phyloP scores from a whole-genome alignment of 2,329 filamentous ascomycete genomes.

The Rhynchosporium agropyri region DNA sequence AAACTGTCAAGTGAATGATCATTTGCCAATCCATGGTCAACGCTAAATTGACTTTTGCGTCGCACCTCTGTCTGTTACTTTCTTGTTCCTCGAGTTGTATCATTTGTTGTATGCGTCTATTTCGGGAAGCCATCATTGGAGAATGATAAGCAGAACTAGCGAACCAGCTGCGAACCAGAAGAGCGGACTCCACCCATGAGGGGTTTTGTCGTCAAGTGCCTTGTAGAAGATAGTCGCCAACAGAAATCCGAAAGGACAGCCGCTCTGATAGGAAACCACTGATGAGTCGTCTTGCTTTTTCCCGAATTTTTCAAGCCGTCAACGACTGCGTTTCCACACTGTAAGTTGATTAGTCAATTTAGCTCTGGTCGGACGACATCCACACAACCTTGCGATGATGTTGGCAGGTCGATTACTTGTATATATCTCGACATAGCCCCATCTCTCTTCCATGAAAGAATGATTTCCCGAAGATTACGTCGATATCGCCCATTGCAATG shows the following conservation, averaged over 20 bases:
- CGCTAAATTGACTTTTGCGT: constrained; percentile 74
- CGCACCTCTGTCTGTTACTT: constrained; percentile 67
- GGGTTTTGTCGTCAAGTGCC: constrained; percentile 73
- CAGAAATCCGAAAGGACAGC: constrained; percentile 79
- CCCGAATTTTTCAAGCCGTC: constrained; percentile 69
- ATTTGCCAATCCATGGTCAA: constrained; percentile 79
- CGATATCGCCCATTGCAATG: constrained; percentile 73
- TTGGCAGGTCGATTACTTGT: too few species aligned
- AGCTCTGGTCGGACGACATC: not conserved
- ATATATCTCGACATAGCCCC: too few species aligned
- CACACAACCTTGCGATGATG: too few species aligned
- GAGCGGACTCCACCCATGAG: constrained; percentile 79
- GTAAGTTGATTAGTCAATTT: constrained; percentile 10
- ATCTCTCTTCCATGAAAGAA: too few species aligned
- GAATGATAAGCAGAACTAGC: constrained; percentile 78
- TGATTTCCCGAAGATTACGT: not conserved
- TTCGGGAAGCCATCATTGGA: constrained; percentile 77
- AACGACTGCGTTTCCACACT: constrained; percentile 80
- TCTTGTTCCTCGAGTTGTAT: constrained; percentile 61
- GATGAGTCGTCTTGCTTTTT: constrained; percentile 69
- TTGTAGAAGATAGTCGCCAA: constrained; percentile 70
- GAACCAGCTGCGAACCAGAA: constrained; percentile 89
- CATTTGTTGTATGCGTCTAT: constrained; percentile 73
- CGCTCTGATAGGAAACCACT: constrained; percentile 81
- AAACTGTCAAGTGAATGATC: constrained; percentile 76